These are phyloP conservation scores for Pulveroboletus sp. DNA, from an alignment of 768 basidiomycete genomes.

Conservation along the genomic window DNA sequence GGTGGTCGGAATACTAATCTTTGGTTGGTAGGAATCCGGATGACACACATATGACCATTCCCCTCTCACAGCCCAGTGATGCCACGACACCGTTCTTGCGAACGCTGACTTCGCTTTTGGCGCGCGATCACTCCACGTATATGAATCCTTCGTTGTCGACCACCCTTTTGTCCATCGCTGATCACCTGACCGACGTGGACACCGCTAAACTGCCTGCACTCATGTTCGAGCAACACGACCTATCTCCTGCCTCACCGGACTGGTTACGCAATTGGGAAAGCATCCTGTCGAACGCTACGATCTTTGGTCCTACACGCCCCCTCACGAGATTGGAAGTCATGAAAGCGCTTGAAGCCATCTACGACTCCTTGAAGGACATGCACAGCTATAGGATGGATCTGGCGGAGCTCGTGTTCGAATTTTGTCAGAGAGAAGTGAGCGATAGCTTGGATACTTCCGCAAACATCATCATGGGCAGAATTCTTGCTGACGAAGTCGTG, in stretches of 20 bases:
- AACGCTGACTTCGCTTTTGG: slow-evolving; percentile 57
- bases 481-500: slow-evolving; percentile 68
- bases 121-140: slow-evolving; percentile 55
- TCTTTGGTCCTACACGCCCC: slow-evolving; percentile 43
- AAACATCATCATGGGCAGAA: slow-evolving; percentile 45
- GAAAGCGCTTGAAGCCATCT: slow-evolving; percentile 52
- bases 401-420: slow-evolving; percentile 52
- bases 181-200: slow-evolving; percentile 66
- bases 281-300: slow-evolving; percentile 47
- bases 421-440: slow-evolving; percentile 38
- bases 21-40: slow-evolving; percentile 39
- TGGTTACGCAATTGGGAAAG: slow-evolving; percentile 69
- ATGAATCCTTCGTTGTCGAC: slow-evolving; percentile 59
- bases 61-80: slow-evolving; percentile 49
- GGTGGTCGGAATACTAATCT: slow-evolving; percentile 3
- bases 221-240: slow-evolving; percentile 64
- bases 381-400: slow-evolving; percentile 53
- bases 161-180: slow-evolving; percentile 60
- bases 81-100: slow-evolving; percentile 60
- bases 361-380: slow-evolving; percentile 68
- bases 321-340: slow-evolving; percentile 55
- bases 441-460: slow-evolving; percentile 25
- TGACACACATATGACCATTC: slow-evolving; percentile 44
- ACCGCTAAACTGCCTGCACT: slow-evolving; percentile 56
- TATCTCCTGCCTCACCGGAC: slow-evolving; percentile 66